phyloP scores from a whole-genome alignment of 192 early-diverging fungal species.

The Linnemannia elongata region DNA sequence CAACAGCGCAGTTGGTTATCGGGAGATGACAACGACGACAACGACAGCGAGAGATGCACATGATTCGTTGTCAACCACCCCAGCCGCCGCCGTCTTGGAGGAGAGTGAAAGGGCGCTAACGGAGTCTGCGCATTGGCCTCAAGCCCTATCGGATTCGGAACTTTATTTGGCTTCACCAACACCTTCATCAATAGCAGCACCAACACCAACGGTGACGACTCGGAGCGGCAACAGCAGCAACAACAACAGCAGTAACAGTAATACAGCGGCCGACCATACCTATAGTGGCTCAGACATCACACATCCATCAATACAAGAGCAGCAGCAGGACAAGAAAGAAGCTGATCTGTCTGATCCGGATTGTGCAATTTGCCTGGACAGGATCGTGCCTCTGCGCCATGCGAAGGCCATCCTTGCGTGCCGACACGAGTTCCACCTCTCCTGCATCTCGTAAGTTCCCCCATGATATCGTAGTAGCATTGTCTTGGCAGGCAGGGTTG shows the following conservation, averaged over 20 bases:
- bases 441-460: constrained; percentile 50
- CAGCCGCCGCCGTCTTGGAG: background rate
- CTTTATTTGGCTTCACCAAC: background rate
- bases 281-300: background rate
- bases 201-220: no score
- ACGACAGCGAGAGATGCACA: background rate
- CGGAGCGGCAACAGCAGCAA: background rate
- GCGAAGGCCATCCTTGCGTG: constrained; percentile 47
- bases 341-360: background rate
- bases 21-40: background rate
- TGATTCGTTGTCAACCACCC: background rate
- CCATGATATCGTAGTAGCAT: background rate
- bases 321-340: background rate
- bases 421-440: constrained; percentile 53
- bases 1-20: constrained; percentile 1
- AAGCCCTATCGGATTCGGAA: background rate
- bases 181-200: background rate
- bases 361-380: constrained; percentile 50
- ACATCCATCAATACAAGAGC: background rate
- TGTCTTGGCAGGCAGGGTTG: background rate
- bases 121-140: background rate
- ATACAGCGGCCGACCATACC: background rate
- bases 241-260: background rate
- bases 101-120: background rate
- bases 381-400: constrained; percentile 28